These are phyloP conservation scores for Acanthochlamys bracteata DNA, from an alignment of 106 monocot genomes.

Conservation along the genomic window DNA sequence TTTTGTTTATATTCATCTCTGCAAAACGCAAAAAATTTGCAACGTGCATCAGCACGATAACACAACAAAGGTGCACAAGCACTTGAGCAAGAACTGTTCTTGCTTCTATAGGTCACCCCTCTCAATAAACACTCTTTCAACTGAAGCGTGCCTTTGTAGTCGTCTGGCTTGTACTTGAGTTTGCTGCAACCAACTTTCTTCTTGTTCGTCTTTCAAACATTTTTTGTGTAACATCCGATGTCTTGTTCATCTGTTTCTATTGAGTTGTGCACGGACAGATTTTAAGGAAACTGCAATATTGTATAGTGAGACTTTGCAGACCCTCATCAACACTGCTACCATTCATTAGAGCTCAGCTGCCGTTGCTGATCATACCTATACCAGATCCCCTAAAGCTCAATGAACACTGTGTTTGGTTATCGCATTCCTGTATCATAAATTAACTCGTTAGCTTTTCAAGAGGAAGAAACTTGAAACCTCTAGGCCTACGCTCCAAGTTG, in stretches of 20 bases:
- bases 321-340: conserved; percentile 8
- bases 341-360: conserved; percentile 7
- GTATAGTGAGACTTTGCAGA: conserved; percentile 10
- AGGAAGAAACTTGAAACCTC: no score
- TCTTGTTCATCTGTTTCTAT: conserved; percentile 11
- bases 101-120: conserved; percentile 30
- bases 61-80: no score
- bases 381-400: conserved; percentile 27
- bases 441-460: not conserved
- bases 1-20: no score
- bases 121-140: conserved; percentile 43
- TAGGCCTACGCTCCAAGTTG: no score
- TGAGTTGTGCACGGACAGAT: conserved; percentile 10
- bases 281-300: conserved; percentile 8
- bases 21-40: no score
- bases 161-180: conserved; percentile 32
- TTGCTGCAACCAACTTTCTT: conserved; percentile 7
- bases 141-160: conserved; percentile 20
- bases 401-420: conserved; percentile 39
- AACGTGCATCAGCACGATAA: no score
- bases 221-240: conserved; percentile 28
- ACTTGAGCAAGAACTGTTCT: no score
- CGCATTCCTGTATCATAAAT: conserved; percentile 30
- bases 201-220: conserved; percentile 30
- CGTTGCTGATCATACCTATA: conserved; percentile 16